These are phyloP conservation scores for Alternaria triticimaculans DNA, from an alignment of 2,329 filamentous ascomycete species.

Conservation along the genomic window DNA sequence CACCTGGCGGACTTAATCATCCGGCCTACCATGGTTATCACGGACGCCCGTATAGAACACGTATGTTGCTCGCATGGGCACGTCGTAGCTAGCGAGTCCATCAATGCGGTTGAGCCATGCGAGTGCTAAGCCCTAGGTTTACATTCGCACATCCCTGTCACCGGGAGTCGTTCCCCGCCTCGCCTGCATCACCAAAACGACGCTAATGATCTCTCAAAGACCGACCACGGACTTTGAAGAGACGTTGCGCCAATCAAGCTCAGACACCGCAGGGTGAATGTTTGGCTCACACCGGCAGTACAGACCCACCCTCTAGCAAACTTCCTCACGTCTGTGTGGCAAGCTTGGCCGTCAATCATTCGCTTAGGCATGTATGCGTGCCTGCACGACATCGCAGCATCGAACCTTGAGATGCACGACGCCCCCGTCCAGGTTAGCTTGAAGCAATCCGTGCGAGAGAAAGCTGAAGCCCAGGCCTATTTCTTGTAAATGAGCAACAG, in stretches of 20 bases:
- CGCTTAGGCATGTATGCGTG: slow-evolving; percentile 25
- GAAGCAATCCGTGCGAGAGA: slow-evolving; percentile 4
- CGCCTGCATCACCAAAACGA: slow-evolving; percentile 13
- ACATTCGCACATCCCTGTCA: slow-evolving; percentile 9
- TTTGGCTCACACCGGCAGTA: slow-evolving; percentile 13
- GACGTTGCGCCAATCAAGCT: slow-evolving; percentile 21
- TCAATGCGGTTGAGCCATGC: slow-evolving; percentile 16
- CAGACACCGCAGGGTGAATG: slow-evolving; percentile 13
- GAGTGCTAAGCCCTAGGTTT: slow-evolving; percentile 15
- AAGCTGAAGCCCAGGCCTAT: background rate
- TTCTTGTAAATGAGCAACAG: background rate
- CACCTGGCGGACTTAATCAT: slow-evolving; percentile 1
- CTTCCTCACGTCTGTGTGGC: slow-evolving; percentile 1
- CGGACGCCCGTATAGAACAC: slow-evolving; percentile 3
- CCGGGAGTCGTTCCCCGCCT: slow-evolving; percentile 25
- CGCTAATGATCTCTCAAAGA: slow-evolving; percentile 15
- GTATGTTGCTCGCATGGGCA: slow-evolving; percentile 4
- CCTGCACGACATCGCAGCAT: slow-evolving; percentile 17
- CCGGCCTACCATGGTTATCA: slow-evolving; percentile 7
- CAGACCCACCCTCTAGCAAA: slow-evolving; percentile 10
- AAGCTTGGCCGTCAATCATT: slow-evolving; percentile 7
- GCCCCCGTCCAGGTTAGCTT: slow-evolving; percentile 4
- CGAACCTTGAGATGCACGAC: slow-evolving; percentile 11
- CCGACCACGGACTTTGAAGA: slow-evolving; percentile 22
- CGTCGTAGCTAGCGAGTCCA: slow-evolving; percentile 14